These are phyloP conservation scores for Cyberlindnera saturnus DNA, from an alignment of 805 yeast species.

Conservation along the genomic window DNA sequence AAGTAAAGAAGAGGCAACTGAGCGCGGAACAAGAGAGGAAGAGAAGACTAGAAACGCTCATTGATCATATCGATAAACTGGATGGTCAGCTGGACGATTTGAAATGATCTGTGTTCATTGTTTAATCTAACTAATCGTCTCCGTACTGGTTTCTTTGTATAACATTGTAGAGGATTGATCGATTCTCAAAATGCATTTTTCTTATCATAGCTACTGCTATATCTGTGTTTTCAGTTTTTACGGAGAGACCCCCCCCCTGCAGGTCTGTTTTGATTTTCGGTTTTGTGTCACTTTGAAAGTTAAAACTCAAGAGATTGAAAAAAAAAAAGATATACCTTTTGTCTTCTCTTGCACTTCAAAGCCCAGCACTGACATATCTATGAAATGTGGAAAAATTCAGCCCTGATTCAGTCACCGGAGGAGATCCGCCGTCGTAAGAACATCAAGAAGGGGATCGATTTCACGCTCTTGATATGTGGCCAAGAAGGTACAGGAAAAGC, in stretches of 20 bases:
- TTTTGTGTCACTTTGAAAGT: constrained; percentile 1
- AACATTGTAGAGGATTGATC: too few species aligned
- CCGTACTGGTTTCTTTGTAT: too few species aligned
- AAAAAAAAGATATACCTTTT: neutral
- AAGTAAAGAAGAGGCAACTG: too few species aligned
- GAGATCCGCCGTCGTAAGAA: constrained; percentile 52
- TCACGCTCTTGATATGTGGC: constrained; percentile 67
- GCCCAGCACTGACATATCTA: neutral
- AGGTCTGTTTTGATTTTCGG: neutral
- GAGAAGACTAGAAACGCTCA: too few species aligned
- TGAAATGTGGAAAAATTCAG: constrained; percentile 1
- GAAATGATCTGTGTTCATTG: too few species aligned
- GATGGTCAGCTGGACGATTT: too few species aligned
- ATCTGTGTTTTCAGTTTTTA: neutral
- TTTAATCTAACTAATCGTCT: too few species aligned
- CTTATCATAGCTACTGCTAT: neutral
- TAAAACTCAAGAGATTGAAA: neutral
- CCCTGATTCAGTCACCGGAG: constrained; percentile 24
- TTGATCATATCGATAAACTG: too few species aligned
- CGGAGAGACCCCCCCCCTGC: neutral
- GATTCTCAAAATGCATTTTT: too few species aligned
- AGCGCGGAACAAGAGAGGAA: too few species aligned
- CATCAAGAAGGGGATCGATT: constrained; percentile 54
- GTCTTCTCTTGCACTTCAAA: neutral
- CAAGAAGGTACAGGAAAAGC: constrained; percentile 71